phyloP scores from a whole-genome alignment of 805 yeast genomes.

The Metschnikowia cubensis region DNA sequence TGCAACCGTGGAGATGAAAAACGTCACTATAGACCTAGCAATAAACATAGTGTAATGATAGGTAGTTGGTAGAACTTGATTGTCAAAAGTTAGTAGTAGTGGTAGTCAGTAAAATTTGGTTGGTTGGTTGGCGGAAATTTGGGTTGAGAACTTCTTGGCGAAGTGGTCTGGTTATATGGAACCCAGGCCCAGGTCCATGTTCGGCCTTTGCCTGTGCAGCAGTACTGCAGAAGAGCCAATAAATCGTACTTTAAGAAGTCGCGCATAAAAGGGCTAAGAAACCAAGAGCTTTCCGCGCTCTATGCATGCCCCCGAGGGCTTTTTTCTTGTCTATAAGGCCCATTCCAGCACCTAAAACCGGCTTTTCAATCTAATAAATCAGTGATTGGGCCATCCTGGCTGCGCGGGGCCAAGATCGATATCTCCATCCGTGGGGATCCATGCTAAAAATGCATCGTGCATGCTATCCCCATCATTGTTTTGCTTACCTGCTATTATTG shows the following conservation, averaged over 20 bases:
- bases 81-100: too few species aligned
- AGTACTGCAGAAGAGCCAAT: background rate
- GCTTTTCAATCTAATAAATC: constrained; percentile 1
- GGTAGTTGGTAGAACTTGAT: too few species aligned
- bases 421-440: constrained; percentile 1
- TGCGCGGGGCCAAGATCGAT: constrained; percentile 1
- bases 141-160: background rate
- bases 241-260: constrained; percentile 1
- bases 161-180: background rate
- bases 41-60: constrained; percentile 3
- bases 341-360: background rate
- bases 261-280: constrained; percentile 5
- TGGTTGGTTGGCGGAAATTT: too few species aligned
- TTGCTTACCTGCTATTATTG: background rate
- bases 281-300: background rate
- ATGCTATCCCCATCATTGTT: background rate
- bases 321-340: constrained; percentile 1
- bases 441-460: background rate
- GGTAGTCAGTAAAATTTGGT: too few species aligned
- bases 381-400: background rate
- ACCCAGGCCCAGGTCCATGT: background rate
- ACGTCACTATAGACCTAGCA: constrained; percentile 10
- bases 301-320: background rate
- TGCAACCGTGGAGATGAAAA: constrained; percentile 13
- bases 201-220: constrained; percentile 2